These are phyloP conservation scores for Colletotrichum liriopes DNA, from an alignment of 2,329 filamentous ascomycete genomes.

Conservation along the genomic window DNA sequence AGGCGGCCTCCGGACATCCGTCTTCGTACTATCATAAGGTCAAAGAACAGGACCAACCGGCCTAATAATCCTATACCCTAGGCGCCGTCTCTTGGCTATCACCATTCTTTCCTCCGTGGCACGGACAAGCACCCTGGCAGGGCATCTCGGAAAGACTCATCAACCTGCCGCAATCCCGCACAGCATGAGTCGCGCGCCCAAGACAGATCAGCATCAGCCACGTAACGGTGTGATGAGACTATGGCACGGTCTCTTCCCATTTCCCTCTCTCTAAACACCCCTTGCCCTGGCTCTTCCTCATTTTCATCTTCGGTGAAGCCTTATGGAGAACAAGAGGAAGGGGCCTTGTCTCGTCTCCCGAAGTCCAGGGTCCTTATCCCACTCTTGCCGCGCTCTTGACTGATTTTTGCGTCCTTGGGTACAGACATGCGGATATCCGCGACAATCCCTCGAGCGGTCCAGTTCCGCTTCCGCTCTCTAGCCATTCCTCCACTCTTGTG, in stretches of 20 bases:
- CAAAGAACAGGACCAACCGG: neutral
- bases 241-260: slow-evolving; percentile 9
- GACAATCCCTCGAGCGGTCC: slow-evolving; percentile 11
- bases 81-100: neutral
- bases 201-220: slow-evolving; percentile 22
- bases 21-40: neutral
- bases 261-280: slow-evolving; percentile 8
- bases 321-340: slow-evolving; percentile 22
- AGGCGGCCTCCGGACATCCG: neutral
- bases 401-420: neutral
- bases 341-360: slow-evolving; percentile 13
- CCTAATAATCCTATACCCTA: neutral
- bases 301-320: slow-evolving; percentile 31
- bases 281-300: slow-evolving; percentile 17
- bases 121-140: slow-evolving; percentile 4
- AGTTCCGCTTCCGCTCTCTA: slow-evolving; percentile 23
- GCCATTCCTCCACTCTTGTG: neutral
- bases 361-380: slow-evolving; percentile 9
- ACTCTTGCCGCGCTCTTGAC: slow-evolving; percentile 21
- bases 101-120: slow-evolving; percentile 7
- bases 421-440: neutral
- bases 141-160: slow-evolving; percentile 25
- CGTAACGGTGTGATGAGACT: slow-evolving; percentile 25
- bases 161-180: slow-evolving; percentile 22
- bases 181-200: slow-evolving; percentile 35